Percentiles rank a stretch among this genome's conserved stretches.
Evolutionary conservation across 2,329 filamentous ascomycete genomes (phyloP).

Genomic region (Trichoderma pleuroti): DNA sequence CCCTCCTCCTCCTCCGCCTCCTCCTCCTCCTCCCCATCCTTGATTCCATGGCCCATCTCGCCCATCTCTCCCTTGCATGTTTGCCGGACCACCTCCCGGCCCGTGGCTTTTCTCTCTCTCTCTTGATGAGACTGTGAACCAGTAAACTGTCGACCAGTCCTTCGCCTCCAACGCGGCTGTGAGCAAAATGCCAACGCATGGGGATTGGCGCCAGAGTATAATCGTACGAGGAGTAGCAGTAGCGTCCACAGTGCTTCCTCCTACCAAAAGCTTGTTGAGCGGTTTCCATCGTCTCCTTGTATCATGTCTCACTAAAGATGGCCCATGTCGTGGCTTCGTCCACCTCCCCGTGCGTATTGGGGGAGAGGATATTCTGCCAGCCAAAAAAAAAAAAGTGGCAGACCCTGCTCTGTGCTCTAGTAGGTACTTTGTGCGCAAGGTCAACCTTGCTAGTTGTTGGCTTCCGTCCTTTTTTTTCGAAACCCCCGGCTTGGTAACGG

Average conservation of each 20-base stretch:
- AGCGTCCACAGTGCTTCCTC: neutral
- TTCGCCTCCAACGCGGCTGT: neutral
- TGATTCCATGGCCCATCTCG: neutral
- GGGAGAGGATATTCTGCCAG: neutral
- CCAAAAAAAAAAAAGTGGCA: neutral
- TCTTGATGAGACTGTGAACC: conserved; percentile 17
- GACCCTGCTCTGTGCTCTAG: conserved; percentile 6
- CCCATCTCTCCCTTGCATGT: conserved; percentile 1
- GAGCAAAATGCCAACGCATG: conserved; percentile 1
- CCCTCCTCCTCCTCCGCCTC: no score
- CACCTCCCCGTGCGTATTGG: neutral
- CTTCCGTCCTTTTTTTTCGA: neutral
- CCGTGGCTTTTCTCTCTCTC: conserved; percentile 1
- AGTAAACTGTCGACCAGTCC: conserved; percentile 8
- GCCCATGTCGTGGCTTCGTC: neutral
- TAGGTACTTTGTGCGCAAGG: neutral
- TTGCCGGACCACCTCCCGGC: neutral
- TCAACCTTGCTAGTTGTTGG: neutral
- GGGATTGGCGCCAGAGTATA: neutral
- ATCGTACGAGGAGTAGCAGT: neutral
- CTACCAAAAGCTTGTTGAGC: neutral
- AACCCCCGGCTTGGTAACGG: neutral
- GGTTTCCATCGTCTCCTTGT: neutral
- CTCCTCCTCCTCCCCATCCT: neutral
- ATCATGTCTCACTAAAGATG: conserved; percentile 7